phyloP scores from a whole-genome alignment of 2,329 filamentous ascomycete species.

The Thelonectria discophora region DNA sequence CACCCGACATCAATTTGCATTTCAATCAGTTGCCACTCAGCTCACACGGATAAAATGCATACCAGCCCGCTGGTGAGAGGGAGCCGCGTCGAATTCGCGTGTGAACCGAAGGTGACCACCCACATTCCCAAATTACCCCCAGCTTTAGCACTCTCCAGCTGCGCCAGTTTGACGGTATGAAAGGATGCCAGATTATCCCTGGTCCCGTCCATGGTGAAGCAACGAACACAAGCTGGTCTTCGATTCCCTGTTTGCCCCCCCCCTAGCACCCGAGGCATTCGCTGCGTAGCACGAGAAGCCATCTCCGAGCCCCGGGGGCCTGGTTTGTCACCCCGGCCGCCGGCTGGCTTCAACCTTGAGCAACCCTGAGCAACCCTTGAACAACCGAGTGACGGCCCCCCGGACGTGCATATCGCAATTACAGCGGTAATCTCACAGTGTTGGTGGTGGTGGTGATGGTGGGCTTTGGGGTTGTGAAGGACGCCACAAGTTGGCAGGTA shows the following conservation, averaged over 20 bases:
- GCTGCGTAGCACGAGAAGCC: neutral
- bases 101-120: neutral
- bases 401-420: constrained; percentile 43
- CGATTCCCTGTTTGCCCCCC: neutral
- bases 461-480: neutral
- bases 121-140: constrained; percentile 10
- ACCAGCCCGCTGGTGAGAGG: no score
- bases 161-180: neutral
- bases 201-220: neutral
- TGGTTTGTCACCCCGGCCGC: constrained; percentile 2
- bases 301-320: constrained; percentile 14
- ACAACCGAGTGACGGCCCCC: constrained; percentile 32
- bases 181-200: neutral
- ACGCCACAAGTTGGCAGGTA: constrained; percentile 1
- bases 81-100: neutral
- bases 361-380: constrained; percentile 8
- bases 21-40: no score
- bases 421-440: constrained; percentile 24
- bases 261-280: neutral
- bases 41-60: no score
- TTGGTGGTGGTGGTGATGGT: neutral
- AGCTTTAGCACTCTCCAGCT: constrained; percentile 13
- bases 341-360: constrained; percentile 15
- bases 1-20: neutral
- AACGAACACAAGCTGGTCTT: constrained; percentile 3